Evolutionary conservation across 352 stramenopile species (phyloP).

Genomic region (Phytophthora fragariae): DNA sequence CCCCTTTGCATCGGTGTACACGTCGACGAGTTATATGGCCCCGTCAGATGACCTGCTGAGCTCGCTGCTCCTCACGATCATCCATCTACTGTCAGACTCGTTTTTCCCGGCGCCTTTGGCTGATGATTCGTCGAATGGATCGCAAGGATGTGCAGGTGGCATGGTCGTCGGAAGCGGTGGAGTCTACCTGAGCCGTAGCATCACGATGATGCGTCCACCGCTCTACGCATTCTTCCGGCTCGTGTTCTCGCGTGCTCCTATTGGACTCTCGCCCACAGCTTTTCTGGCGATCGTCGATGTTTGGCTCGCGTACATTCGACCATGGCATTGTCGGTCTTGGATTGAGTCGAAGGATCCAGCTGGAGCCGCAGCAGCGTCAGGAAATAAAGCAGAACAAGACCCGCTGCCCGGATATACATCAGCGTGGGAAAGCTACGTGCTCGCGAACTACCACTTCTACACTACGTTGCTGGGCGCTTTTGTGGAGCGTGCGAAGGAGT

Average conservation of each 20-base stretch:
- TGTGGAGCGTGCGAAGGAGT: conserved; percentile 81
- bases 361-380: conserved; percentile 6
- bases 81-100: conserved; percentile 83
- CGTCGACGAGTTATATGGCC: conserved; percentile 85
- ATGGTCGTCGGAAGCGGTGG: conserved; percentile 48
- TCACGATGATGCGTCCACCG: conserved; percentile 74
- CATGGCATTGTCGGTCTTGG: conserved; percentile 83
- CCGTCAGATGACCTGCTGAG: conserved; percentile 85
- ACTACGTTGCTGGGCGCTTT: conserved; percentile 83
- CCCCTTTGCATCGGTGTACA: conserved; percentile 80
- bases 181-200: conserved; percentile 75
- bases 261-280: conserved; percentile 78
- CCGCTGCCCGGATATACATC: conserved; percentile 52
- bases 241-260: conserved; percentile 83
- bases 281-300: conserved; percentile 87
- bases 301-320: conserved; percentile 88
- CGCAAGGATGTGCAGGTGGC: conserved; percentile 29
- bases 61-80: conserved; percentile 83
- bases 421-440: conserved; percentile 79
- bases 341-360: conserved; percentile 41
- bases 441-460: conserved; percentile 92
- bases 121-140: conserved; percentile 30
- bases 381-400: conserved; percentile 3
- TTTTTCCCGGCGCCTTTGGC: conserved; percentile 72
- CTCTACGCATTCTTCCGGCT: conserved; percentile 87